Base-by-base conservation (phyloP, 257 asterid species). In the Verbascum thapsus region DNA sequence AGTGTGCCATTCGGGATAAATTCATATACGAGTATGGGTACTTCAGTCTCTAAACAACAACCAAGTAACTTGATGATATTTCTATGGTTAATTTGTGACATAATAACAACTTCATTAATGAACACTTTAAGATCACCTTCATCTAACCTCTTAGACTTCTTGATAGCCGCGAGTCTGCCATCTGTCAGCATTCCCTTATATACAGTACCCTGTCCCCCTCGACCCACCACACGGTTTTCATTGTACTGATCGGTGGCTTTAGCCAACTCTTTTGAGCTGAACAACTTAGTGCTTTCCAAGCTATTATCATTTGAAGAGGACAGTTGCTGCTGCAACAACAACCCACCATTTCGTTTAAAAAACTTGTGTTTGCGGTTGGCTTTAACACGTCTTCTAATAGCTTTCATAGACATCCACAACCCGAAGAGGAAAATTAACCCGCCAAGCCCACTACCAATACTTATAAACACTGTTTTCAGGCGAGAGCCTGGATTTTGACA, bases 131-230 rank as follows among this genome's bases (percentile, higher is more conserved):
- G 13, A n/a, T 79, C 77, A 10, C 40, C 69, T 40, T 58, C 79
- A 10, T 73, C 65, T 2, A 65, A 72, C 57, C 15, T 57, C 30
- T 57, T 66, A 20, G 77, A 72, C 53, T 69, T 79, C 69, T 79
- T 79, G 41, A 79, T 72, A 0, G 79, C 84, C 35, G 75, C 76
- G 5, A 79, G 69, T 51, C 35, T 68, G 10, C 74, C 84, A 52
- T 79, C 74, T 7, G 13, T 42, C 26, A 72, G 8, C 84, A 78
- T 78, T 42, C 84, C 80, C 49, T 75, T 78, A 59, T 78, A 75
- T 56, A 75, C 84, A 0, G 79, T 75, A 26, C 84, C 81, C 45
- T 79, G 82, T 50, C 85, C 82, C 4, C 82, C 85, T 0, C 60
- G 77, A 9, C 82, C 85, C 13, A 80, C 68, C 34, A 80, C 16